These are phyloP conservation scores for Rhizodiscina lignyota DNA, from an alignment of 495 filamentous ascomycete species.

Conservation along the genomic window DNA sequence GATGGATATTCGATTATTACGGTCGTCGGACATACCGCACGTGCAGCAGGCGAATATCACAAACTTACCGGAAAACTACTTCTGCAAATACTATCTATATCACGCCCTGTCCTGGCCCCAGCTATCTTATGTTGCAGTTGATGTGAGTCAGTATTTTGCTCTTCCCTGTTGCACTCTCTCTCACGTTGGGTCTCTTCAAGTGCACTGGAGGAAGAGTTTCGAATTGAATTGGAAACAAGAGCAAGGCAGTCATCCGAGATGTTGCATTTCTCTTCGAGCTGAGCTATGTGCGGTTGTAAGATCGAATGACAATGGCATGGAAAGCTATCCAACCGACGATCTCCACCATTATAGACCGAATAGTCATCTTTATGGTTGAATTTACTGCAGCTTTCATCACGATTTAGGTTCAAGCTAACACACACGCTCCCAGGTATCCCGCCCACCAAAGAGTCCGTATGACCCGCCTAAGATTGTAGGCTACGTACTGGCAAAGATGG, in stretches of 20 bases:
- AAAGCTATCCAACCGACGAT: too few relatives aligned
- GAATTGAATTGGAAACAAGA: background rate
- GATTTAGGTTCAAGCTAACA: too few relatives aligned
- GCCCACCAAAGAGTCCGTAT: conserved; percentile 59
- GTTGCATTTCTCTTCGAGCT: too few relatives aligned
- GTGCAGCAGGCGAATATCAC: conserved; percentile 98
- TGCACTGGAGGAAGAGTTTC: too few relatives aligned
- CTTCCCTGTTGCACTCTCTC: too few relatives aligned
- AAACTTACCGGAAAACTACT: conserved; percentile 98
- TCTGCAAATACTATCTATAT: conserved; percentile 99
- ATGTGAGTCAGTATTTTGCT: conserved; percentile 25
- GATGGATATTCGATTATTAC: conserved; percentile 70
- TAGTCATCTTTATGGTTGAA: too few relatives aligned
- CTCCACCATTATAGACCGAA: too few relatives aligned
- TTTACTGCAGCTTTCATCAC: too few relatives aligned
- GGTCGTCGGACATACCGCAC: conserved; percentile 67
- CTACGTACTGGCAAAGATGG: conserved; percentile 98
- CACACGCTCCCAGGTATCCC: conserved; percentile 38
- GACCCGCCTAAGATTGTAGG: conserved; percentile 96
- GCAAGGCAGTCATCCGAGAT: too few relatives aligned
- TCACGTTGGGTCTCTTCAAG: too few relatives aligned
- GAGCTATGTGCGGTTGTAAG: too few relatives aligned
- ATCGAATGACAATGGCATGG: too few relatives aligned
- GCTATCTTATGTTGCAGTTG: conserved; percentile 89
- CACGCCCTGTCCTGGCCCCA: conserved; percentile 97